Percentiles rank a stretch among this genome's conserved stretches.
phyloP scores from a whole-genome alignment of 371 early-diverging fungal species.

The Sporodiniella umbellata region DNA sequence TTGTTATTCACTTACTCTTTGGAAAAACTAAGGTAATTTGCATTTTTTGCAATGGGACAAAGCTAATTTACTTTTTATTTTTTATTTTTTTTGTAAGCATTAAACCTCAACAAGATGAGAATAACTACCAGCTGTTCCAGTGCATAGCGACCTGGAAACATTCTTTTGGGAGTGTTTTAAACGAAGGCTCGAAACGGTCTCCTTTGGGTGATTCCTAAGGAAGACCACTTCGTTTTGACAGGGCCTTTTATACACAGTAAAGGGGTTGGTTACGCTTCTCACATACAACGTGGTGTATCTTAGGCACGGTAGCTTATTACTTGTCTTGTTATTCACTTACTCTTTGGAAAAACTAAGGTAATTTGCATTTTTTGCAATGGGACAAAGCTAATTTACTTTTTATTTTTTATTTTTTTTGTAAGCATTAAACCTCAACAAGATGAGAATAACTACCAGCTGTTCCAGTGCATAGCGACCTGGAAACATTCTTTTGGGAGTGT shows the following conservation, averaged over 20 bases:
- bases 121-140: constrained; percentile 11
- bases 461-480: constrained; percentile 10
- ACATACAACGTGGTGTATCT: neutral
- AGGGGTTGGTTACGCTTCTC: constrained; percentile 9
- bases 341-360: neutral
- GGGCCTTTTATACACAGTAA: constrained; percentile 12
- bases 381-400: neutral
- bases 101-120: constrained; percentile 1
- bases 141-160: constrained; percentile 9
- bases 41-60: too few relatives aligned
- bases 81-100: neutral
- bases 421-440: neutral
- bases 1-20: neutral
- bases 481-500: constrained; percentile 4
- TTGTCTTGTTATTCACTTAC: neutral
- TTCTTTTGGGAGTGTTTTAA: constrained; percentile 7
- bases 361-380: neutral
- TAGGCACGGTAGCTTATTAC: neutral
- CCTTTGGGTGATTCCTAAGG: constrained; percentile 3
- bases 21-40: neutral
- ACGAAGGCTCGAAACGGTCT: constrained; percentile 8
- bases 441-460: constrained; percentile 10
- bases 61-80: neutral
- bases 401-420: neutral
- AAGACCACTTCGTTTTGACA: constrained; percentile 14